phyloP scores from a whole-genome alignment of 2,329 filamentous ascomycete species.

The Nakataea oryzae region DNA sequence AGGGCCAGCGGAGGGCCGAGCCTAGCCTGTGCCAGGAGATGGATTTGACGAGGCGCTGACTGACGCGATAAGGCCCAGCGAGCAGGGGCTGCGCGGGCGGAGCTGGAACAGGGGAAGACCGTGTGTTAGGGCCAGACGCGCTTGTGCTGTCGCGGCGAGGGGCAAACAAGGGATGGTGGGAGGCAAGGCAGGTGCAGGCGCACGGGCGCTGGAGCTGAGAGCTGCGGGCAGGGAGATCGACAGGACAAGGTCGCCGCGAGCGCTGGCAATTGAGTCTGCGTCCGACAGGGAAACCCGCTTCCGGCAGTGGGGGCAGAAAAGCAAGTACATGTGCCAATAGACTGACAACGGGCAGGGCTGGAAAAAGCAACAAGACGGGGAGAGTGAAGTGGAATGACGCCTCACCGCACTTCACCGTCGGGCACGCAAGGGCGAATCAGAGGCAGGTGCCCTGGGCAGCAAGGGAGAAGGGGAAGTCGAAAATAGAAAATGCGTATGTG shows the following conservation, averaged over 20 bases:
- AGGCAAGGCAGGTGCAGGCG: too few relatives aligned
- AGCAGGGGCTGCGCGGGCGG: background rate
- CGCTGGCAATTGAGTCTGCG: background rate
- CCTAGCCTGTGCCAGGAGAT: background rate
- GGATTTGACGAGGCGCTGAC: background rate
- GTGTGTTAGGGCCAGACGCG: background rate
- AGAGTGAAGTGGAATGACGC: too few relatives aligned
- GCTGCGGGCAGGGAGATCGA: background rate
- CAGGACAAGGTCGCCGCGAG: too few relatives aligned
- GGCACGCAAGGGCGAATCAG: too few relatives aligned
- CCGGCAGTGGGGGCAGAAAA: background rate
- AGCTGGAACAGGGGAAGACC: too few relatives aligned
- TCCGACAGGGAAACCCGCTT: background rate
- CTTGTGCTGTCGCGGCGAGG: background rate
- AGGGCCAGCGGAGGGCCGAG: background rate
- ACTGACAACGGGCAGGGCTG: background rate
- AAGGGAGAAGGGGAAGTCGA: too few relatives aligned
- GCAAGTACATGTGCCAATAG: background rate
- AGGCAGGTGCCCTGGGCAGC: too few relatives aligned
- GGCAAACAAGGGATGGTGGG: background rate
- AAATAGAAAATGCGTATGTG: too few relatives aligned
- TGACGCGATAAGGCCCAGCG: background rate
- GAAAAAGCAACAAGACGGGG: background rate
- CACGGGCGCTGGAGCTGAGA: background rate
- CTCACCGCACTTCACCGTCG: too few relatives aligned